Evolutionary conservation across 1,139 yeast genomes (phyloP).

Genomic region (Kodamaea sp.): DNA sequence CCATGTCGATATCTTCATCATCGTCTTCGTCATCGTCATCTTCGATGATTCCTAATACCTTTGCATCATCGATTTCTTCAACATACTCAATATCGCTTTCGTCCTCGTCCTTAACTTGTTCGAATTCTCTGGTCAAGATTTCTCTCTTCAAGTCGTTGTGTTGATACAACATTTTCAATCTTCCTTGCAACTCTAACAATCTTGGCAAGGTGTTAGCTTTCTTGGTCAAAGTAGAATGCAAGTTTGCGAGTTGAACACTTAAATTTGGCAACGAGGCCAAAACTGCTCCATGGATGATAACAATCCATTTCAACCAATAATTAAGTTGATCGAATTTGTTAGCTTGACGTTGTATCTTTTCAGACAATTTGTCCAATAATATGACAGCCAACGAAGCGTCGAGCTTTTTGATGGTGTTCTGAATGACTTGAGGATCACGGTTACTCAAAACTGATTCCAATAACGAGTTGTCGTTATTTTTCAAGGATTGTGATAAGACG

Average conservation of each 20-base stretch:
- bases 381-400: constrained; percentile 74
- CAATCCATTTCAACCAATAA: constrained; percentile 91
- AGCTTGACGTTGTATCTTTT: constrained; percentile 68
- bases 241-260: constrained; percentile 64
- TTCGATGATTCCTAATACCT: constrained; percentile 24
- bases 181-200: constrained; percentile 79
- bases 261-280: constrained; percentile 71
- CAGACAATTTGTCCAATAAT: constrained; percentile 80
- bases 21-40: constrained; percentile 22
- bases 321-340: constrained; percentile 72
- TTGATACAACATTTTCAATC: constrained; percentile 69
- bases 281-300: constrained; percentile 86
- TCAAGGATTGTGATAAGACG: constrained; percentile 68
- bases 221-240: constrained; percentile 74
- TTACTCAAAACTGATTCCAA: constrained; percentile 79
- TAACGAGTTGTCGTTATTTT: constrained; percentile 68
- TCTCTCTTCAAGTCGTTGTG: constrained; percentile 70
- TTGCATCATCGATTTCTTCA: constrained; percentile 45
- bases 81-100: constrained; percentile 42
- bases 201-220: constrained; percentile 79
- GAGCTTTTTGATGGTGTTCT: constrained; percentile 67
- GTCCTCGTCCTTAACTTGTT: constrained; percentile 29
- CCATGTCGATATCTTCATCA: constrained; percentile 19
- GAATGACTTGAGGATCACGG: constrained; percentile 72
- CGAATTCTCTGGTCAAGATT: constrained; percentile 28